Conservation (phyloP, 78 protist genomes). For the Emiliania huxleyi region DNA sequence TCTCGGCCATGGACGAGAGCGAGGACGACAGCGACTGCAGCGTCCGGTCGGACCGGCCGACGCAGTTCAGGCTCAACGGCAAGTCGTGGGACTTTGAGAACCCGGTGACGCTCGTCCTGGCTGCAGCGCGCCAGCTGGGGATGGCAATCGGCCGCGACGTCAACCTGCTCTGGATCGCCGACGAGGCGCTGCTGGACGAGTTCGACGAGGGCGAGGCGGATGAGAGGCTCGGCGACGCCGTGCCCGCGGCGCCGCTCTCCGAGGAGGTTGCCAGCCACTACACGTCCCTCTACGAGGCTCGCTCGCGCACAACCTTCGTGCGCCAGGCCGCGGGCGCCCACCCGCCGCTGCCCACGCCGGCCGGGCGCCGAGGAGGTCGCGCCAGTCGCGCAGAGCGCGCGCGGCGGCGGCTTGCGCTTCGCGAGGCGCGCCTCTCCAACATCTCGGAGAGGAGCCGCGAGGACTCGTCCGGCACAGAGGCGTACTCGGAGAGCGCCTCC, state of each 20-base stretch:
- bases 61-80: background rate
- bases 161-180: background rate
- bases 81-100: background rate
- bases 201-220: background rate
- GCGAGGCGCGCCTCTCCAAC: background rate
- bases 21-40: too few species aligned
- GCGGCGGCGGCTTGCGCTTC: constrained; percentile 4
- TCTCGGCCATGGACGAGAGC: too few species aligned
- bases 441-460: background rate
- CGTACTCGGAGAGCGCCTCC: background rate
- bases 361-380: too few species aligned
- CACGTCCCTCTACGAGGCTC: background rate
- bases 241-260: background rate
- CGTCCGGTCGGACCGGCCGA: background rate
- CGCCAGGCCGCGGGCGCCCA: background rate
- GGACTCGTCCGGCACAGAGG: too few species aligned
- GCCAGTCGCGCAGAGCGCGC: background rate
- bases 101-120: background rate
- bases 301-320: background rate
- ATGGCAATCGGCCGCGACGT: background rate
- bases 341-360: background rate
- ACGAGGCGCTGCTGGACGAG: constrained; percentile 3
- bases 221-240: too few species aligned
- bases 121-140: background rate
- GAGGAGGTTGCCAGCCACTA: background rate